Evolutionary conservation across 768 basidiomycete species (phyloP).

Genomic region (Mycena sanguinolenta): DNA sequence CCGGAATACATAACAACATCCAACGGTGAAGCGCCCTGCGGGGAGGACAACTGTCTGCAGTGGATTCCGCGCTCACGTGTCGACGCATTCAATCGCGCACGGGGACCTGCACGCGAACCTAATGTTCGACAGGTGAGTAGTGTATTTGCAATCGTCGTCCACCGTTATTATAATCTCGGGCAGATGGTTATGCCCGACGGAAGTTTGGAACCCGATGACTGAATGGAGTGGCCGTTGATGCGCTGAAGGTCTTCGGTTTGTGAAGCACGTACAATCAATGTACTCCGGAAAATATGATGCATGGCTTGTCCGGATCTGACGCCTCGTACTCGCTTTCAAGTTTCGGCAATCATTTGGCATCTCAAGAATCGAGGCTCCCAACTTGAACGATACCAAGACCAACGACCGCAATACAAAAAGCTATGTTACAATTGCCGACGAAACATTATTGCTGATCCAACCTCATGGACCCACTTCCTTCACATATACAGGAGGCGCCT

Average conservation of each 20-base stretch:
- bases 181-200: constrained; percentile 19
- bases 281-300: too few relatives aligned
- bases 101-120: constrained; percentile 24
- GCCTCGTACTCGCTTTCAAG: too few relatives aligned
- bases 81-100: constrained; percentile 9
- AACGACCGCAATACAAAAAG: too few relatives aligned
- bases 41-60: constrained; percentile 24
- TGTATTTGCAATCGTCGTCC: not conserved
- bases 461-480: not conserved
- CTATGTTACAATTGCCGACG: too few relatives aligned
- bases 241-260: too few relatives aligned
- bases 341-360: too few relatives aligned
- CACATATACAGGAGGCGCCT: constrained; percentile 11
- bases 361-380: too few relatives aligned
- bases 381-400: too few relatives aligned
- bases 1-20: constrained; percentile 7
- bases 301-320: too few relatives aligned
- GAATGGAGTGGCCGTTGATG: too few relatives aligned
- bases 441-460: too few relatives aligned
- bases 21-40: constrained; percentile 24
- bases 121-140: constrained; percentile 2
- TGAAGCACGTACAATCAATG: too few relatives aligned
- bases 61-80: constrained; percentile 19
- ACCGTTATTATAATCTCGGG: not conserved
- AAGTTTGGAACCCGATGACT: constrained; percentile 1